phyloP scores from a whole-genome alignment of 495 filamentous ascomycete genomes.

The Chaetomium fimeti region DNA sequence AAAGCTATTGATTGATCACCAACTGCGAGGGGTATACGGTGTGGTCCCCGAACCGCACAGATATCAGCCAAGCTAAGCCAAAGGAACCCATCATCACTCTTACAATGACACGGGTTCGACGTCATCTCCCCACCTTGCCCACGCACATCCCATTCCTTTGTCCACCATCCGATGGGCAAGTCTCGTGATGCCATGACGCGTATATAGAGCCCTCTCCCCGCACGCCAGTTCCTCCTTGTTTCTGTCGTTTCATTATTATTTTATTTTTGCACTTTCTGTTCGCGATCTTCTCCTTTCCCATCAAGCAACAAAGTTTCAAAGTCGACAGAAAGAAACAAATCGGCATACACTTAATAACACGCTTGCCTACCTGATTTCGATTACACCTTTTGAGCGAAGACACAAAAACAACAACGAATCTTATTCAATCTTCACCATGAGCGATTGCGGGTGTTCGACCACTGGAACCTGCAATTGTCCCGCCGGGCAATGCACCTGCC shows the following conservation, averaged over 20 bases:
- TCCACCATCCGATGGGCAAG: not conserved
- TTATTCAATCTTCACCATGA: slow-evolving; percentile 14
- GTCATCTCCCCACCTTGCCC: slow-evolving; percentile 12
- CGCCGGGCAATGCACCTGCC: slow-evolving; percentile 28
- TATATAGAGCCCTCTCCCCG: slow-evolving; percentile 1
- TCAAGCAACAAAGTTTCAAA: not conserved
- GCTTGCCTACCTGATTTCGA: not conserved
- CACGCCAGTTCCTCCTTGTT: not conserved
- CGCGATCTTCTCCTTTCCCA: too few species aligned
- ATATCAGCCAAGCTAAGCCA: not conserved
- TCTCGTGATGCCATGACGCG: slow-evolving; percentile 5
- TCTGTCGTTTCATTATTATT: not conserved
- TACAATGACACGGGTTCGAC: slow-evolving; percentile 4
- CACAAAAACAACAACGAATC: not conserved
- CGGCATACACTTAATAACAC: too few species aligned
- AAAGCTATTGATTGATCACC: not conserved
- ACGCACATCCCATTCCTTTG: not conserved
- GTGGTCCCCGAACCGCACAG: not conserved
- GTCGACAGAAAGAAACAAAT: too few species aligned
- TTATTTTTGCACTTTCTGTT: too few species aligned
- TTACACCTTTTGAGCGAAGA: too few species aligned
- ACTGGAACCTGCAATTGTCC: slow-evolving; percentile 29
- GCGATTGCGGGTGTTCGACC: slow-evolving; percentile 22
- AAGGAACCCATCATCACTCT: not conserved
- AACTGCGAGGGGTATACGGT: not conserved